Conservation (phyloP, 2,329 filamentous ascomycete genomes). For the Camptophora hylomeconis region DNA sequence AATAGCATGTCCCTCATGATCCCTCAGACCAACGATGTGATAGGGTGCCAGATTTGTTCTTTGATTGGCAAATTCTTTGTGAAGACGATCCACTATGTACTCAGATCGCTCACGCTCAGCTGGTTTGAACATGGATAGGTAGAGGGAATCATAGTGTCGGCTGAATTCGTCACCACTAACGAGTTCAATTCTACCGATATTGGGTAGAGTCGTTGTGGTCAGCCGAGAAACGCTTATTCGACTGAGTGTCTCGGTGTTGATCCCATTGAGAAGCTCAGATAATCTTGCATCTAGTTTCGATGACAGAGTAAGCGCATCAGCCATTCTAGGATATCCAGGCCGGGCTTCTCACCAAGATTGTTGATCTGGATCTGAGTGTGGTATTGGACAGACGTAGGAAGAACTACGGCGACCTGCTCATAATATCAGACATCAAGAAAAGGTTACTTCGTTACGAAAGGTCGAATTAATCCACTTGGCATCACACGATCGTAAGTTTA, state of each 20-base stretch:
- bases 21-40: constrained; percentile 13
- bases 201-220: constrained; percentile 9
- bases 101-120: constrained; percentile 13
- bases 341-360: too few species aligned
- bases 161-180: constrained; percentile 11
- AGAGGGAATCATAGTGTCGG: constrained; percentile 11
- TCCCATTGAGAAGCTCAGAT: background rate
- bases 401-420: too few species aligned
- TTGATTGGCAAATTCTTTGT: constrained; percentile 8
- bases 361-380: too few species aligned
- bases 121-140: constrained; percentile 11
- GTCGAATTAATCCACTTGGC: too few species aligned
- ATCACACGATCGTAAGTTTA: too few species aligned
- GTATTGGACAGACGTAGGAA: too few species aligned
- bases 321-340: too few species aligned
- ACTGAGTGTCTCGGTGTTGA: constrained; percentile 6
- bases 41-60: constrained; percentile 11
- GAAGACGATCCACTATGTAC: constrained; percentile 13
- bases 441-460: too few species aligned
- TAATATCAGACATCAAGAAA: too few species aligned
- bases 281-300: too few species aligned
- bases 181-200: constrained; percentile 13
- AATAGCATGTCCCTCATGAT: constrained; percentile 10
- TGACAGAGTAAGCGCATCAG: too few species aligned
- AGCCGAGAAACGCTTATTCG: constrained; percentile 7